Evolutionary conservation across 345 rosid genomes (phyloP), one percentile per base, ranked within the genome.

Genomic region (Tarenaya hassleriana): DNA sequence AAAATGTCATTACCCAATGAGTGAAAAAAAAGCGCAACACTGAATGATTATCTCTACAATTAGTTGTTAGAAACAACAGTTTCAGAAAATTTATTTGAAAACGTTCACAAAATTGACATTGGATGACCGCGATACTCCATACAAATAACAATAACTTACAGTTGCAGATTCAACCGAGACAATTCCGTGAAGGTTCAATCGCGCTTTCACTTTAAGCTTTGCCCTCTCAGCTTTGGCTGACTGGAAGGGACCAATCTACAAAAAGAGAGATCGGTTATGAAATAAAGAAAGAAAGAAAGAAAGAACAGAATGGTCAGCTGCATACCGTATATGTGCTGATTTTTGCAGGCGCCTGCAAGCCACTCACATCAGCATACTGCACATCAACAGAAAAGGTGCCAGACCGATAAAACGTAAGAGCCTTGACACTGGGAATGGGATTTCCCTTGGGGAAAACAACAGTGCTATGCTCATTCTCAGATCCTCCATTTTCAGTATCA

Each of bases 221-320:
- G 94, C 84, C 33, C 84, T 68, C 47, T 91, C 95, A 60, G 69
- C 73, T 62, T 78, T 82, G 14, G 76, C 51, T 47, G 80, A 69
- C 60, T 86, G 95, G 74, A 92, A 85, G 56, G 98, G 98, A 53
- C 96, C 98, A 33, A 92, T 78, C 98, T 88, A 73, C 63, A 56
- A 41, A 64, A 15, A 11, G 19, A 16, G 12, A 16, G 38, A 4
- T 0, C 2, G 4, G 3, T 8, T 24, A 24, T 24, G 5, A 24
- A 2, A 24, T 5, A 2, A 24, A 24, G 29, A 24, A 24, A 24
- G 2, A 24, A 8, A 14, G n/a, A n/a, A n/a, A n/a, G n/a, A n/a
- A n/a, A n/a, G n/a, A n/a, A n/a, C n/a, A n/a, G n/a, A n/a, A n/a
- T n/a, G n/a, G 50, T 40, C 15, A 19, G 14, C 3, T 16, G 18